phyloP scores from a whole-genome alignment of 371 early-diverging fungal species.

The Parasitella parasitica region DNA sequence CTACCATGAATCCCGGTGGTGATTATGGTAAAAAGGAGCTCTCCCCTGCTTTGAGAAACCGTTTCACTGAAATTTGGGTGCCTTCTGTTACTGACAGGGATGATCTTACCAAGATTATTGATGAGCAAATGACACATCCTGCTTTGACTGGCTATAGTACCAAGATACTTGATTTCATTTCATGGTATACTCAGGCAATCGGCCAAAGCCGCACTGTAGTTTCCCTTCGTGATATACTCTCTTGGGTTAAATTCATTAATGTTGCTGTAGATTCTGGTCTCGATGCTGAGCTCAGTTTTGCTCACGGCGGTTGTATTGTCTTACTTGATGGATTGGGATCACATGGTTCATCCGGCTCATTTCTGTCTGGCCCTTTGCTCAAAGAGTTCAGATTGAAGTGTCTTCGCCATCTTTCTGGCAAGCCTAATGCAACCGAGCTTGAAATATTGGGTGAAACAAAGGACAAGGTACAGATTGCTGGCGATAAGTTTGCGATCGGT shows the following conservation, averaged over 20 bases:
- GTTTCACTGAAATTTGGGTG: slow-evolving; percentile 99
- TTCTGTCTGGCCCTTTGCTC: slow-evolving; percentile 46
- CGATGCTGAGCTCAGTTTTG: slow-evolving; percentile 56
- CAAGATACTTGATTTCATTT: slow-evolving; percentile 55
- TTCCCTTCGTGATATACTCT: slow-evolving; percentile 88
- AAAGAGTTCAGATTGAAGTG: slow-evolving; percentile 58
- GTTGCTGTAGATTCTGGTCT: slow-evolving; percentile 40
- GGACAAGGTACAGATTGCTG: slow-evolving; percentile 38
- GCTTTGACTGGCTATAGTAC: slow-evolving; percentile 43
- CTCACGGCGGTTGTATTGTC: slow-evolving; percentile 93
- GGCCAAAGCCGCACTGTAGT: slow-evolving; percentile 56
- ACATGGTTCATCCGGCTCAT: slow-evolving; percentile 79
- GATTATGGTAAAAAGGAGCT: slow-evolving; percentile 99
- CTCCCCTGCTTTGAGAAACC: slow-evolving; percentile 98
- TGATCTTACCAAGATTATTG: slow-evolving; percentile 81
- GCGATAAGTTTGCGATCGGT: slow-evolving; percentile 61
- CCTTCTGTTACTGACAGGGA: slow-evolving; percentile 78
- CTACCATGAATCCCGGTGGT: slow-evolving; percentile 99
- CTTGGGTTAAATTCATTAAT: slow-evolving; percentile 90
- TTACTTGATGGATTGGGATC: slow-evolving; percentile 93
- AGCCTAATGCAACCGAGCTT: slow-evolving; percentile 30
- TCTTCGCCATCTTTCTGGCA: slow-evolving; percentile 43
- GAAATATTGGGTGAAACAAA: slow-evolving; percentile 51
- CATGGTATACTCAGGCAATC: slow-evolving; percentile 57
- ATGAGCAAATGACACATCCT: slow-evolving; percentile 56